phyloP scores from a whole-genome alignment of 2,329 filamentous ascomycete genomes.

The Volutella citrinella region DNA sequence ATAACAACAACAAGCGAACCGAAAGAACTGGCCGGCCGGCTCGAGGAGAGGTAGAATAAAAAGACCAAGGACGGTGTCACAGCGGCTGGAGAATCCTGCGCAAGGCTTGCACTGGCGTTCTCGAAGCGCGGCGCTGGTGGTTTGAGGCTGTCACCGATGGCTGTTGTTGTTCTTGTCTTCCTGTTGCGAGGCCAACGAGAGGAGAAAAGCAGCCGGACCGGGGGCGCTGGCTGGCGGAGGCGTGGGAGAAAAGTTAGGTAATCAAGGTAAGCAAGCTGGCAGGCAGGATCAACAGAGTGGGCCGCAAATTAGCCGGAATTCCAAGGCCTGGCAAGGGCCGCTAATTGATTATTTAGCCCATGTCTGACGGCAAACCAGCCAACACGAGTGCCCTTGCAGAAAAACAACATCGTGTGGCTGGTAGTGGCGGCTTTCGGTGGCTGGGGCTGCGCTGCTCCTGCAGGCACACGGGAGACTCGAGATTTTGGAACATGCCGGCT shows the following conservation, averaged over 20 bases:
- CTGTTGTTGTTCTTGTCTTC: constrained; percentile 41
- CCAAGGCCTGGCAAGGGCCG: constrained; percentile 8
- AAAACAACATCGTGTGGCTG: no score
- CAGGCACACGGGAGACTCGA: no score
- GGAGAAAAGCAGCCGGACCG: constrained; percentile 26
- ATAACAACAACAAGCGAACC: constrained; percentile 23
- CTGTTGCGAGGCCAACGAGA: constrained; percentile 44
- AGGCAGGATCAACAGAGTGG: constrained; percentile 1
- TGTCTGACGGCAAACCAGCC: no score
- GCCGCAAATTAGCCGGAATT: constrained; percentile 25
- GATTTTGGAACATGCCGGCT: no score
- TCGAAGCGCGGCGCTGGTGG: constrained; percentile 27
- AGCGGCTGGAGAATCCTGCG: constrained; percentile 14
- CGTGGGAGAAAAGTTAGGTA: no score
- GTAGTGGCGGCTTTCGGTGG: no score
- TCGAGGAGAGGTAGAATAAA: constrained; percentile 8
- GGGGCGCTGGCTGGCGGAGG: constrained; percentile 4
- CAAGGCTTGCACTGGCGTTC: constrained; percentile 14
- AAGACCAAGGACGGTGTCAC: no score
- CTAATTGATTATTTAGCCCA: no score
- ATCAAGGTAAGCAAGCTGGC: constrained; percentile 15
- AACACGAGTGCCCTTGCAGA: no score
- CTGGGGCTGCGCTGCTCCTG: no score
- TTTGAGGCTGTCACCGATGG: constrained; percentile 25
- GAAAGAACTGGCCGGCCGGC: no score